A percentile compares a stretch with the other conserved stretches of the same genome.
Conservation (phyloP, 352 stramenopile genomes). For the Pythium myriotylum region DNA sequence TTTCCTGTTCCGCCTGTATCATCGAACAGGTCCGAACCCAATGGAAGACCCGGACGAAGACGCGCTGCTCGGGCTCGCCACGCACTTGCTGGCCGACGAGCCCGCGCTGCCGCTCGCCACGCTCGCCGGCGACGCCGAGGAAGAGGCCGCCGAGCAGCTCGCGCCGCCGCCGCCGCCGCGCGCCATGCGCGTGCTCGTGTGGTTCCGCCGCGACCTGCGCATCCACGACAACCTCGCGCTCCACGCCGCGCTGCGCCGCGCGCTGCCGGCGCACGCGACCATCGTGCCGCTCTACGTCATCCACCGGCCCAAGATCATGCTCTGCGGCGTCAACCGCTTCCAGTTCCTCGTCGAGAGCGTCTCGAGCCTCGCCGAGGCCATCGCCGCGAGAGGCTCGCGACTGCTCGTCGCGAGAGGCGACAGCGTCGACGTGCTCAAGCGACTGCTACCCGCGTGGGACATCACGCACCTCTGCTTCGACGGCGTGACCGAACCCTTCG, state of each 20-base stretch:
- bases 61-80: conserved; percentile 45
- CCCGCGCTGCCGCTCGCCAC: conserved; percentile 32
- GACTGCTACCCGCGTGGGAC: conserved; percentile 82
- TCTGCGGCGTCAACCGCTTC: conserved; percentile 78
- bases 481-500: conserved; percentile 91
- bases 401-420: conserved; percentile 81
- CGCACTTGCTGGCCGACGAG: conserved; percentile 42
- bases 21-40: conserved; percentile 25
- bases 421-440: conserved; percentile 74
- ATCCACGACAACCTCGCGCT: conserved; percentile 97
- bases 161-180: conserved; percentile 6
- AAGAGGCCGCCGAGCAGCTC: conserved; percentile 35
- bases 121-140: conserved; percentile 22
- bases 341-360: conserved; percentile 95
- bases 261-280: conserved; percentile 30
- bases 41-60: conserved; percentile 37
- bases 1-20: not conserved
- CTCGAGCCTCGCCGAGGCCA: conserved; percentile 69
- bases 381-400: conserved; percentile 62
- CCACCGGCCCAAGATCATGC: conserved; percentile 86
- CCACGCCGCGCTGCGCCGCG: conserved; percentile 60
- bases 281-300: conserved; percentile 91
- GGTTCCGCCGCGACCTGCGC: conserved; percentile 96
- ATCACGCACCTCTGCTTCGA: conserved; percentile 93
- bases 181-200: conserved; percentile 69